These are phyloP conservation scores for Rhodomyrtus tomentosa DNA, from an alignment of 345 rosid genomes.

Conservation along the genomic window DNA sequence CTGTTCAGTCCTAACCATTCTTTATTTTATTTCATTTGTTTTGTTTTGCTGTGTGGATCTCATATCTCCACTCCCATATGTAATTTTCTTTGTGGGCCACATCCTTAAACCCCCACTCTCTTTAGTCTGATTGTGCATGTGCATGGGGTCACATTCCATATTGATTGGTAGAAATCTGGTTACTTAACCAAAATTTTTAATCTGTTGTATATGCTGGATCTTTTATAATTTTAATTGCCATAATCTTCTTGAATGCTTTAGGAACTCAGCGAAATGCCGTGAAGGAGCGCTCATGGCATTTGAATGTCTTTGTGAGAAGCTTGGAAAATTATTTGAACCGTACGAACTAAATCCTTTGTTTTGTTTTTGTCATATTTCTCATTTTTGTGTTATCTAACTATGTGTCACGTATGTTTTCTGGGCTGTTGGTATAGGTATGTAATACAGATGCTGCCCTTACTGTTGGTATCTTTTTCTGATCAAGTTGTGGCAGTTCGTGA, in stretches of 20 bases:
- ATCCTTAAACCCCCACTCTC: neutral
- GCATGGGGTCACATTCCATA: neutral
- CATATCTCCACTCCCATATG: neutral
- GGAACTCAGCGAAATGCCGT: constrained; percentile 85
- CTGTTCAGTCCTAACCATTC: neutral
- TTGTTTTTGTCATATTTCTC: neutral
- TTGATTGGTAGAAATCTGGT: neutral
- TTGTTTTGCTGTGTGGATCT: neutral
- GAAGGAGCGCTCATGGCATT: constrained; percentile 94
- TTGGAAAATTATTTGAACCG: constrained; percentile 97
- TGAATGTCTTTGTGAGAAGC: constrained; percentile 93
- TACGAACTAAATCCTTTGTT: constrained; percentile 14
- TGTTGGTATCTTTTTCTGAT: constrained; percentile 92
- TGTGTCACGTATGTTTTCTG: neutral
- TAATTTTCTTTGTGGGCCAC: neutral
- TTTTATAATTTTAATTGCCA: neutral
- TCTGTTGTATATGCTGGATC: neutral
- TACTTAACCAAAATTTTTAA: neutral
- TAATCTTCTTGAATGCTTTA: constrained; percentile 2
- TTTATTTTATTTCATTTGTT: neutral
- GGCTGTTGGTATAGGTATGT: constrained; percentile 53
- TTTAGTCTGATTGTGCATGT: neutral
- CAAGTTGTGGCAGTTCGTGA: constrained; percentile 98
- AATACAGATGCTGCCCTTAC: constrained; percentile 86
- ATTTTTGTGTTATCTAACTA: neutral